Evolutionary conservation across 2,329 filamentous ascomycete species (phyloP), one percentile per base, ranked within the genome.

Genomic region (Graphilbum fragrans): DNA sequence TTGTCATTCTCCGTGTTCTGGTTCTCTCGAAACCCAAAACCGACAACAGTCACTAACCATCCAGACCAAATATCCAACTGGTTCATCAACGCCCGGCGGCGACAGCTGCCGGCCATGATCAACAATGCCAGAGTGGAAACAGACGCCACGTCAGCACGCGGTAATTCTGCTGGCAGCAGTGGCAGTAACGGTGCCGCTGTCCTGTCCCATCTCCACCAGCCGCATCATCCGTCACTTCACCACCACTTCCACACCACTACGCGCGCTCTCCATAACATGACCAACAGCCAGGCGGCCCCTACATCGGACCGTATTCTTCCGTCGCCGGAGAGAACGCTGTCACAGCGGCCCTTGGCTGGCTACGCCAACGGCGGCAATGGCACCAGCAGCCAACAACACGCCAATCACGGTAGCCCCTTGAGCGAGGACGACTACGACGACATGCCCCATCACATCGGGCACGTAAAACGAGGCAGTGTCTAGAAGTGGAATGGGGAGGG

Each of bases 1-100:
- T 55, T 50, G 10, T 41, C 5, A 8, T 31, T 20, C 21, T 18
- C 42, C 6, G 43, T 32, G 1, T 41, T 39, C 29, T 17, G 41
- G 42, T 45, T 45, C 12, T 32, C 23, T 7, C 23, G 7, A 12
- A 27, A 7, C 7, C 23, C 23, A n/a, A n/a, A n/a, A n/a, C n/a
- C n/a, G n/a, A n/a, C n/a, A n/a, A n/a, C n/a, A n/a, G n/a, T n/a
- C n/a, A n/a, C 16, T 21, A 16, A 37, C 32, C 20, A 40, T n/a
- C 45, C 53, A 79, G 74, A 78, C 58, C 74, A 78, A 65, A 82
- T 86, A 19, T 82, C 78, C 47, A 86, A 86, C 60, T 86, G 82
- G 82, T 86, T 85, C 59, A 86, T 86, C 60, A 86, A 86, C 49
- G 80, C 80, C 22, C 72, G 81, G 41, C 70, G 82, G 43, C 75